These are phyloP conservation scores for Camelina neglecta DNA, from an alignment of 345 rosid genomes.

Conservation along the genomic window DNA sequence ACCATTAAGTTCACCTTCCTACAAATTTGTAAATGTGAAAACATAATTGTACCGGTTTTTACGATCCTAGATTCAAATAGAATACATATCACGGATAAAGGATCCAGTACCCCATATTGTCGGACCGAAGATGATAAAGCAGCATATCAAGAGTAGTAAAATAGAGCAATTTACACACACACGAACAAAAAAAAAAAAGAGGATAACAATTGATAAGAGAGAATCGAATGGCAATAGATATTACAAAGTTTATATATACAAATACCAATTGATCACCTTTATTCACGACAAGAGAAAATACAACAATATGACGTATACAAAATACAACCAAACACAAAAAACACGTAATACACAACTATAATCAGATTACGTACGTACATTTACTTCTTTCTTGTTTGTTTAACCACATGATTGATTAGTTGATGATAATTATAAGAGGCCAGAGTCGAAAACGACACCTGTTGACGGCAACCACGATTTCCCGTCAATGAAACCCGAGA, in stretches of 20 bases:
- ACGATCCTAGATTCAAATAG: background rate
- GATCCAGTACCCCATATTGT: background rate
- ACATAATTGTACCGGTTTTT: no score
- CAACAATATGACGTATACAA: slow-evolving; percentile 4
- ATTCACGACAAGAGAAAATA: slow-evolving; percentile 16
- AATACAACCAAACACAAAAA: background rate
- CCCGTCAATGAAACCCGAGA: slow-evolving; percentile 39
- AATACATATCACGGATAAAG: background rate
- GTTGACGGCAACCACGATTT: slow-evolving; percentile 45
- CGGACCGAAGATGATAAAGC: background rate
- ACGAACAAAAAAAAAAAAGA: no score
- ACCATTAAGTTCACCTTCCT: no score
- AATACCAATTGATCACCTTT: slow-evolving; percentile 21
- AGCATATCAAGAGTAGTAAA: background rate
- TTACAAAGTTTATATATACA: background rate
- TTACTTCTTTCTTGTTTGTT: background rate
- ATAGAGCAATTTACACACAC: no score
- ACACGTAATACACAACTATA: background rate
- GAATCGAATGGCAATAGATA: background rate
- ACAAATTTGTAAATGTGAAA: no score
- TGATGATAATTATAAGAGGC: slow-evolving; percentile 31
- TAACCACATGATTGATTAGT: background rate
- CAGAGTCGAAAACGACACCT: slow-evolving; percentile 41
- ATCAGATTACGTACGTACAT: slow-evolving; percentile 3
- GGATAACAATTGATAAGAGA: background rate